Conservation (phyloP, 768 basidiomycete genomes). For the Kwoniella europaea region DNA sequence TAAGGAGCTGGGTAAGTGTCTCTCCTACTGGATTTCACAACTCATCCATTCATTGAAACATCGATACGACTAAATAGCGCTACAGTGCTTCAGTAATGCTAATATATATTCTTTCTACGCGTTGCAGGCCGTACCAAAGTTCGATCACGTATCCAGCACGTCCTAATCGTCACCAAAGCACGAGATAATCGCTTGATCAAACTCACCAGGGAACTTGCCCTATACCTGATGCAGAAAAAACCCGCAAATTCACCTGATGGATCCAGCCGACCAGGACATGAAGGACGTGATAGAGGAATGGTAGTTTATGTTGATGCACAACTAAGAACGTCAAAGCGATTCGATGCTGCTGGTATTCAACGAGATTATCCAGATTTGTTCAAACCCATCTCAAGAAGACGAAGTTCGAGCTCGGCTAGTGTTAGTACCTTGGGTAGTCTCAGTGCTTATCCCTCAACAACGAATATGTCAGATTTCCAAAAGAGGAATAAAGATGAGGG, state of each 20-base stretch:
- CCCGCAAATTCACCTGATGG: conserved; percentile 23
- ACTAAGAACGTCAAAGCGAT: conserved; percentile 82
- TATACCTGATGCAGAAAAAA: conserved; percentile 87
- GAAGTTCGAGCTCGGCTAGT: conserved; percentile 64
- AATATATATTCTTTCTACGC: neutral
- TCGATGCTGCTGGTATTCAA: conserved; percentile 88
- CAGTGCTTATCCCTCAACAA: conserved; percentile 65
- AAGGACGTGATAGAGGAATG: conserved; percentile 67
- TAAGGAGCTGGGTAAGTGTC: conserved; percentile 83
- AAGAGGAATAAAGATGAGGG: conserved; percentile 68
- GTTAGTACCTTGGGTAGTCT: conserved; percentile 62
- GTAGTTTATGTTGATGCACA: conserved; percentile 96
- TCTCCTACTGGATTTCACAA: neutral
- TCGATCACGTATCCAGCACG: conserved; percentile 84
- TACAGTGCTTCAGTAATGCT: too few species aligned
- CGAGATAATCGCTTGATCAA: conserved; percentile 95
- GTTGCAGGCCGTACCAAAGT: conserved; percentile 83
- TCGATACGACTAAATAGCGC: neutral
- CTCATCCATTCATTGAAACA: neutral
- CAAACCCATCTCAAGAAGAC: conserved; percentile 73
- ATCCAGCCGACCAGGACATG: conserved; percentile 11
- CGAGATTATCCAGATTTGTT: conserved; percentile 88
- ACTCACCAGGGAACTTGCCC: conserved; percentile 87
- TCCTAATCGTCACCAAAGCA: conserved; percentile 96
- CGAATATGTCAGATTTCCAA: conserved; percentile 39